These are phyloP conservation scores for Suillus occidentalis DNA, from an alignment of 768 basidiomycete genomes.

Conservation along the genomic window DNA sequence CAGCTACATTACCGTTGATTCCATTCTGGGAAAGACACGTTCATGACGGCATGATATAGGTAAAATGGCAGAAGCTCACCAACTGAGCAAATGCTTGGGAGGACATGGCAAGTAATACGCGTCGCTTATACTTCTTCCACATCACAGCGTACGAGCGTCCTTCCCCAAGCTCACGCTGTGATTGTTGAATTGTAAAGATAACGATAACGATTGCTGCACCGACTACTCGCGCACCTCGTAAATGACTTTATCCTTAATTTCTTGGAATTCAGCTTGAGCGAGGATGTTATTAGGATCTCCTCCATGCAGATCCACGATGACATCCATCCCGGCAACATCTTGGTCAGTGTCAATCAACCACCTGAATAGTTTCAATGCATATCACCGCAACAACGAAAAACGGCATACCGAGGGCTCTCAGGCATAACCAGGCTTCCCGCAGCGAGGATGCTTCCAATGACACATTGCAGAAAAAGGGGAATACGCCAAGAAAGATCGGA, in stretches of 20 bases:
- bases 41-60: constrained; percentile 1
- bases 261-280: constrained; percentile 83
- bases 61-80: constrained; percentile 43
- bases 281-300: constrained; percentile 65
- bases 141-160: constrained; percentile 74
- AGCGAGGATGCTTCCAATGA: constrained; percentile 82
- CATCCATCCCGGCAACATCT: constrained; percentile 80
- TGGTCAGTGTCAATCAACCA: constrained; percentile 89
- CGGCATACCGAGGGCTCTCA: constrained; percentile 77
- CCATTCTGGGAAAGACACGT: constrained; percentile 63
- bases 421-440: constrained; percentile 81
- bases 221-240: constrained; percentile 53
- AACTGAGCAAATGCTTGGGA: constrained; percentile 95
- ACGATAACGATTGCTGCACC: background rate
- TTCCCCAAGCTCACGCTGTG: constrained; percentile 73
- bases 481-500: constrained; percentile 90
- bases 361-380: constrained; percentile 36
- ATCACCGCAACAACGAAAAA: background rate
- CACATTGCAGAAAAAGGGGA: constrained; percentile 84
- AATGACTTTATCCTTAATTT: constrained; percentile 80
- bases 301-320: constrained; percentile 88
- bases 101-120: constrained; percentile 92
- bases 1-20: constrained; percentile 72
- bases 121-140: constrained; percentile 85
- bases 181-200: constrained; percentile 5